Conservation (phyloP, 2,329 filamentous ascomycete species). For the Talaromyces sp. region DNA sequence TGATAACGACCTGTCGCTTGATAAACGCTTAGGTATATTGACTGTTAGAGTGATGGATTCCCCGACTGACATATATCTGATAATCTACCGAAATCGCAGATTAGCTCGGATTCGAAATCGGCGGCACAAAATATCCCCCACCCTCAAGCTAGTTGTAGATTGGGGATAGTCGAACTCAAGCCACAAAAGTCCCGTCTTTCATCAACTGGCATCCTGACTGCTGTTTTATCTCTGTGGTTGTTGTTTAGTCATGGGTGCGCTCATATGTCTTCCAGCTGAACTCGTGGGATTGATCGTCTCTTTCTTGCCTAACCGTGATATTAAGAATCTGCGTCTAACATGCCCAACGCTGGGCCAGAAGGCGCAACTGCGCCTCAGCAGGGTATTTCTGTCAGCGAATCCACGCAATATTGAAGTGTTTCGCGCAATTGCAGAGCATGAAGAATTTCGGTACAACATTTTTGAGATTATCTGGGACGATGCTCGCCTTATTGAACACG, state of each 20-base stretch:
- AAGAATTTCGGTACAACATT: conserved; percentile 29
- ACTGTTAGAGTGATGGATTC: background rate
- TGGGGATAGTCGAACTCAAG: background rate
- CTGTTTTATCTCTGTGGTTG: background rate
- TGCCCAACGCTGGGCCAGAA: conserved; percentile 19
- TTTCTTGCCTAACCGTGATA: conserved; percentile 24
- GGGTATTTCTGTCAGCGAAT: conserved; percentile 43
- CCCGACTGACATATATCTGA: background rate
- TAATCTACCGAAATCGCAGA: background rate
- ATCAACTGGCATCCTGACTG: background rate
- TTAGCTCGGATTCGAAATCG: background rate
- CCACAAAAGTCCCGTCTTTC: background rate
- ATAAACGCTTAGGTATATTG: no score
- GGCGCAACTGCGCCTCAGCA: conserved; percentile 27
- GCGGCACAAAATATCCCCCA: background rate
- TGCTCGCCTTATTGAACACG: background rate
- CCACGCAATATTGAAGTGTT: conserved; percentile 38
- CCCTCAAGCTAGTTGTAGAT: background rate
- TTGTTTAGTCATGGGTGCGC: background rate
- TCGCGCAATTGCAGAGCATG: conserved; percentile 36
- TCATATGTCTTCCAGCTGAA: background rate
- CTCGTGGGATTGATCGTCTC: background rate
- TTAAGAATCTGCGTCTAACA: conserved; percentile 29
- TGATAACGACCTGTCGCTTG: background rate
- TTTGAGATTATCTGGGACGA: conserved; percentile 38